Evolutionary conservation across 495 filamentous ascomycete genomes (phyloP), one percentile per base, ranked within the genome.

Genomic region (Penicillium crystallinum): DNA sequence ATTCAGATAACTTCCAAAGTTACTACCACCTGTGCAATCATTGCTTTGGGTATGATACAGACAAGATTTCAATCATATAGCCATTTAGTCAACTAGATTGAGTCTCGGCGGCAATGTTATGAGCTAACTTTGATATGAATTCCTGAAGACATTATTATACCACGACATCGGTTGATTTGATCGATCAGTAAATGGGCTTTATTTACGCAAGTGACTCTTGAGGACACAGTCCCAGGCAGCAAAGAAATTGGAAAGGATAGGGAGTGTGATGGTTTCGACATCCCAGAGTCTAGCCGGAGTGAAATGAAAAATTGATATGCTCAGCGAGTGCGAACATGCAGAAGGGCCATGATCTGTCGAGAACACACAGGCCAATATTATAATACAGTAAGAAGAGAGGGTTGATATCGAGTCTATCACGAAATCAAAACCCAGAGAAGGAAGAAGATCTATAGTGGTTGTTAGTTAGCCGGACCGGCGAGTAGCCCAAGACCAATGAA

Each of bases 381-480:
- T 72, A 65, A 67, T 74, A 74, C 70, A 74, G 53, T 67, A 69
- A 43, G 50, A 47, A 46, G 15, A 49, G 47, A 51, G 37, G 53
- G 18, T 27, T 34, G 41, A 42, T 35, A 49, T 60, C 51, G 40
- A 58, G 46, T 68, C 61, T 69, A 80, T 68, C 76, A 74, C 35
- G 77, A 79, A 61, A 81, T 74, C 61, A 82, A 67, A 33, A 82
- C 79, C 79, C 79, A 82, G 38, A 82, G 65, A 62, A 82, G 70
- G 71, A 82, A 82, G 65, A 82, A 78, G 61, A 77, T 76, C 72
- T 77, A 37, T 18, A 35, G n/a, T 0, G n/a, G 9, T 8, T 12
- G 52, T 73, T 52, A 72, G 63, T 37, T 42, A 9, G 3, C 1
- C 35, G 9, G 27, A 4, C 21, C 3, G n/a, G 11, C 21, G 23